Base-by-base conservation (phyloP, 345 rosid species). In the Pistacia integerrima region DNA sequence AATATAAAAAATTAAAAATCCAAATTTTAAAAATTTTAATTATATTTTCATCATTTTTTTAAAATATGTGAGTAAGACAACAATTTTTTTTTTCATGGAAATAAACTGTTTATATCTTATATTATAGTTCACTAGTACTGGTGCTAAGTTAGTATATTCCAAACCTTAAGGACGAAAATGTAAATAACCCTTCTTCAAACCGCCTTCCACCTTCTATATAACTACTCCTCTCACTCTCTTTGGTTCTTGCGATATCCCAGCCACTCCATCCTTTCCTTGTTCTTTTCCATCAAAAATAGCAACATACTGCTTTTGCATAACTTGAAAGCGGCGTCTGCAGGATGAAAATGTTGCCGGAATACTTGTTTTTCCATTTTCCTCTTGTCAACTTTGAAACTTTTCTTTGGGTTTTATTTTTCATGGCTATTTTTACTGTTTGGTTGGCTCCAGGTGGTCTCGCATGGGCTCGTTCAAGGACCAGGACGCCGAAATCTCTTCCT, bases 361-460 rank as follows among this genome's bases (percentile, higher is more conserved):
- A 55, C 4, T 30, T 77, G 16, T 76, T 84, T 2, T 68, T 72
- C 49, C 25, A 55, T 38, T 70, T 18, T 36, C 66, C 64, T 68
- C 46, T 76, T 69, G 2, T 55, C 3, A 81, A 58, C 58, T 69
- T 76, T 8, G 77, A 84, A 25, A 74, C 79, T 30, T 81, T 38
- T 62, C 61, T 84, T 11, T 59, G 77, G 67, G 17, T 66, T 69
- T 1, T 74, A 14, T 41, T 81, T 49, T 76, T 86, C 25, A 14
- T 77, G 5, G 74, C 80, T 14, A 48, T 86, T 69, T 84, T 83
- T 59, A 70, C 83, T 17, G 62, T 84, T 70, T 88, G 84, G 88
- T 41, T 86, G 9, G 66, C 88, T 0, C 91, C 93, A 1, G 96
- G 96, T 0, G 96, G 94, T 0, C 77, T 90, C 1, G 93, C 97